These are phyloP conservation scores for Metschnikowia dekortorum DNA, from an alignment of 805 yeast genomes.

Conservation along the genomic window DNA sequence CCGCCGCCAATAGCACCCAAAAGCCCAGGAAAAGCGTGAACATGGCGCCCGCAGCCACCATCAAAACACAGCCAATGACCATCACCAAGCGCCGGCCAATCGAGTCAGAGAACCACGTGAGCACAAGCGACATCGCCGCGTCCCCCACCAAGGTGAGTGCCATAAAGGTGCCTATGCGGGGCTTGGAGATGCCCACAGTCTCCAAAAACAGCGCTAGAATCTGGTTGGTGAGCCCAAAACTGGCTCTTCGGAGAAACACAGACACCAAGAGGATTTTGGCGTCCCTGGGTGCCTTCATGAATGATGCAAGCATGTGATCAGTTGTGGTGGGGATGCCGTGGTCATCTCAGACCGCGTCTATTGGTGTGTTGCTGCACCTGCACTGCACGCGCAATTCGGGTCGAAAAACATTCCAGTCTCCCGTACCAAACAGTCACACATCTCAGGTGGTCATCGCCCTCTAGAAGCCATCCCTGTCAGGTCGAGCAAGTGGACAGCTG, in stretches of 20 bases:
- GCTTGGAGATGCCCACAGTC: slow-evolving; percentile 49
- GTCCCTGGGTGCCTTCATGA: slow-evolving; percentile 34
- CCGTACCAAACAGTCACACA: too few species aligned
- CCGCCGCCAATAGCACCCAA: slow-evolving; percentile 57
- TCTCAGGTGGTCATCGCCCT: not conserved
- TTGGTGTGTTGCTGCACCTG: not conserved
- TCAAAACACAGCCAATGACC: slow-evolving; percentile 58
- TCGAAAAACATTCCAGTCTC: not conserved
- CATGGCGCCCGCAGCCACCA: slow-evolving; percentile 62
- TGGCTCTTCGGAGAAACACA: slow-evolving; percentile 64
- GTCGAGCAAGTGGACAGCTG: too few species aligned
- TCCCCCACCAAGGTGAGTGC: slow-evolving; percentile 77
- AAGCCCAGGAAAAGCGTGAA: slow-evolving; percentile 58
- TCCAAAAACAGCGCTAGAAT: slow-evolving; percentile 65
- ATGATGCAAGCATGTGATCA: slow-evolving; percentile 4
- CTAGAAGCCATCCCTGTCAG: not conserved
- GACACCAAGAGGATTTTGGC: slow-evolving; percentile 62
- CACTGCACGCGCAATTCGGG: not conserved
- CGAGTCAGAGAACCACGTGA: slow-evolving; percentile 74
- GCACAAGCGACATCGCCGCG: slow-evolving; percentile 59
- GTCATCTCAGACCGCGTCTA: not conserved
- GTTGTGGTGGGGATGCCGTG: too few species aligned
- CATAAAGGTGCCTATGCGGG: slow-evolving; percentile 74
- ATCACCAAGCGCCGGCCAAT: slow-evolving; percentile 67
- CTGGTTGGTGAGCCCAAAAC: slow-evolving; percentile 79